Percentiles rank a stretch among this genome's conserved stretches.
Conservation (phyloP, 2,329 filamentous ascomycete genomes). For the Diaporthe humulicola region DNA sequence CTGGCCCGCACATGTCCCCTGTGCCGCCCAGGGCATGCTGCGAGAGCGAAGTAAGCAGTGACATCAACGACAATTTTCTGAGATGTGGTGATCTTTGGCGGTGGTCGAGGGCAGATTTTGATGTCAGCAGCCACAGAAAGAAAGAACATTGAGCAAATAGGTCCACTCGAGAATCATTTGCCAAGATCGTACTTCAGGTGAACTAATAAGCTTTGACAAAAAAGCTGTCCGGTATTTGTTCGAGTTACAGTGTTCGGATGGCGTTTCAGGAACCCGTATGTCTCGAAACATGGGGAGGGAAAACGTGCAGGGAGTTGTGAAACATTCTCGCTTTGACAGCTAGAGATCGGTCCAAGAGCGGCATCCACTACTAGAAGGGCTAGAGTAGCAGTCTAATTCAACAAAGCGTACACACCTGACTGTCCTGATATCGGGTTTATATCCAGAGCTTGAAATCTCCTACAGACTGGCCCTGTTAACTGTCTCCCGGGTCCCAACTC, state of each 20-base stretch:
- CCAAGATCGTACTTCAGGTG: background rate
- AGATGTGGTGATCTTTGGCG: background rate
- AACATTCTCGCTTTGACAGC: background rate
- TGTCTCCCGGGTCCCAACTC: no score
- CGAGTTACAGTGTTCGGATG: constrained; percentile 10
- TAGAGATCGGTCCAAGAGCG: background rate
- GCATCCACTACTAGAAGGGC: background rate
- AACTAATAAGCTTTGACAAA: background rate
- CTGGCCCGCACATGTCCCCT: background rate
- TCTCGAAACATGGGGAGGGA: background rate
- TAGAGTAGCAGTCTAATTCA: background rate
- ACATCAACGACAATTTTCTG: background rate
- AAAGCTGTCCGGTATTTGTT: background rate
- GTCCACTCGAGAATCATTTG: no score
- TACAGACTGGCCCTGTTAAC: background rate
- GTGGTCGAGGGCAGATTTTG: background rate
- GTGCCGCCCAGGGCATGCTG: background rate
- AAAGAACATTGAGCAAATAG: background rate
- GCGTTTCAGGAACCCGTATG: background rate
- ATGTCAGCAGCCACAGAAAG: background rate
- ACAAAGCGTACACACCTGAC: background rate
- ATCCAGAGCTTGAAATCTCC: background rate
- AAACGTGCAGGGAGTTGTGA: background rate
- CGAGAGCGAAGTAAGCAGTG: background rate
- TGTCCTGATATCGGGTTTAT: background rate